Evolutionary conservation across 1,284 basidiomycete genomes (phyloP), one percentile per base, ranked within the genome.

Genomic region (Austroboletus novae-zelandiae): DNA sequence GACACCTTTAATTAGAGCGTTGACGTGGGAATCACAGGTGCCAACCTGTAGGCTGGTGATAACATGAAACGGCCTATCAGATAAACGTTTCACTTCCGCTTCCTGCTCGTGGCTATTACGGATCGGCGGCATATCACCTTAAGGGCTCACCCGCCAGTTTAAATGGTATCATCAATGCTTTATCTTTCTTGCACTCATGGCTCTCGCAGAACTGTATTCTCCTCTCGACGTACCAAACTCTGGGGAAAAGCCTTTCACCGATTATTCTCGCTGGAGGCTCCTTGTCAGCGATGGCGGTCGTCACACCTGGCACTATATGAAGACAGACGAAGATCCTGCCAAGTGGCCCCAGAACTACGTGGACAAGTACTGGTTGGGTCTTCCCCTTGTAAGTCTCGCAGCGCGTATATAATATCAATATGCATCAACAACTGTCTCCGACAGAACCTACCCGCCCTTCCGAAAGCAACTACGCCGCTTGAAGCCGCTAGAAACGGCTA

Each of bases 231-330:
- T 88, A 32, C 75, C 77, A 14, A 65, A 70, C 15, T 75, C 77
- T 32, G 70, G 74, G n/a, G 64, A 68, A 52, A 58, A 71, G 41
- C 77, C 82, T 0, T 87, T 89, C 61, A 89, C 89, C 0, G 90
- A 96, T 71, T 89, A 89, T 57, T 73, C 80, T 2, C 81, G 85
- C 42, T 98, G 94, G 94, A 80, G 93, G 44, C 73, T 98, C 9
- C 79, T 86, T 34, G 81, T 88, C 35, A 81, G 79, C 52, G 86
- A 94, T 54, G 86, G 89, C 43, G 94, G 94, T 27, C 78, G 92
- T 51, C 94, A 97, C 58, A 87, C 88, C 43, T 98, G 94, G 94
- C 82, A 90, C 56, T 97, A 94, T 69, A 75, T 93, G 7, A 73
- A 75, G 39, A 80, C 82, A 0, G 84, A 88, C 48, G 79, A 84